These are phyloP conservation scores for Purpureocillium takamizusanense DNA, from an alignment of 2,329 filamentous ascomycete species.

Conservation along the genomic window DNA sequence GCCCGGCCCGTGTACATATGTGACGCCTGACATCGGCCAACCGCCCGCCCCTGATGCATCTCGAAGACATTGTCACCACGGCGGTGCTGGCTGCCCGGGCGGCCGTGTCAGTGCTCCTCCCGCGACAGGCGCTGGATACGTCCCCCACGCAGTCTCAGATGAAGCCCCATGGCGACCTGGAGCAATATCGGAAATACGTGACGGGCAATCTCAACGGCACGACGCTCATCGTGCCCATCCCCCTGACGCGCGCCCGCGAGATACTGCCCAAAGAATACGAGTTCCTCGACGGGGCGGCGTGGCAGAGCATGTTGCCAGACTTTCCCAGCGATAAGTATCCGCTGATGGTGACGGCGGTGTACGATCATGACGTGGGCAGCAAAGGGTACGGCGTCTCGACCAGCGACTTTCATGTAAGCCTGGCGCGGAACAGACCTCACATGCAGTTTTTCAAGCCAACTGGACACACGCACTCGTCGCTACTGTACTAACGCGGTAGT, in stretches of 20 bases:
- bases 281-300: slow-evolving; percentile 41
- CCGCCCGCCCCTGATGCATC: too few species aligned
- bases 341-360: slow-evolving; percentile 37
- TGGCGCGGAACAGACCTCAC: too few species aligned
- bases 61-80: too few species aligned
- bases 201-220: slow-evolving; percentile 48
- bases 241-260: slow-evolving; percentile 32
- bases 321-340: slow-evolving; percentile 45
- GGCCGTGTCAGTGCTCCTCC: too few species aligned
- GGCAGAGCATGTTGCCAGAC: slow-evolving; percentile 33
- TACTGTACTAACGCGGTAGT: too few species aligned
- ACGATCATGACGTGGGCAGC: slow-evolving; percentile 38
- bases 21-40: too few species aligned
- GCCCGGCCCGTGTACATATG: too few species aligned
- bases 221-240: slow-evolving; percentile 40
- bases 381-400: too few species aligned
- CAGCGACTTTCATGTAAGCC: too few species aligned
- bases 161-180: slow-evolving; percentile 34
- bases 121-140: too few species aligned
- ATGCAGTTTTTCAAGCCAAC: too few species aligned
- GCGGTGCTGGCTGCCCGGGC: background rate
- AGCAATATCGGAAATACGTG: slow-evolving; percentile 33
- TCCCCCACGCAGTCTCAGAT: background rate
- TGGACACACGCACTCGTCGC: too few species aligned
- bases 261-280: slow-evolving; percentile 38